phyloP scores from a whole-genome alignment of 2,329 filamentous ascomycete species.

The Raffaelea albimanens region DNA sequence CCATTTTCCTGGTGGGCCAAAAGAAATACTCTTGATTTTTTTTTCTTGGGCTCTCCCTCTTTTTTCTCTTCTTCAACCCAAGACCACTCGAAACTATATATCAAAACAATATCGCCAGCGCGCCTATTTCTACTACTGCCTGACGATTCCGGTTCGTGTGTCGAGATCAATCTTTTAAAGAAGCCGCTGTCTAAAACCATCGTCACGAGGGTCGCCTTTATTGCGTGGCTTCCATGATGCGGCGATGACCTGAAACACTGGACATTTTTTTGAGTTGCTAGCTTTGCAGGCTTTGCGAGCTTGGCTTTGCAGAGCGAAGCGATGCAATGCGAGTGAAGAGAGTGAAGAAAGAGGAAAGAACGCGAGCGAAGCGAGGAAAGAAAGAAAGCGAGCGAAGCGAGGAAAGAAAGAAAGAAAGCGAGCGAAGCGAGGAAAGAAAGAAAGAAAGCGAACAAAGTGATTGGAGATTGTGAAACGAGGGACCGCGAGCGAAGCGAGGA shows the following conservation, averaged over 20 bases:
- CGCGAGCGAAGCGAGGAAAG: too few species aligned
- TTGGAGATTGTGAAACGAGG: too few species aligned
- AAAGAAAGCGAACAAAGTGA: too few species aligned
- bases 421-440: too few species aligned
- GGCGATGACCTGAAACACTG: conserved; percentile 58
- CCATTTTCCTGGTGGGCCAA: not conserved
- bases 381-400: too few species aligned
- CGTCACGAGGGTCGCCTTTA: conserved; percentile 54
- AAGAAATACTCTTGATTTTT: not conserved
- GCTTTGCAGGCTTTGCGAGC: conserved; percentile 1
- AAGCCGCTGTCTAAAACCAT: conserved; percentile 58
- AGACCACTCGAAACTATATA: conserved; percentile 20
- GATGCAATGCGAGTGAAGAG: too few species aligned
- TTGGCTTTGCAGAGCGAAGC: too few species aligned
- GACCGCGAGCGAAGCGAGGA: too few species aligned
- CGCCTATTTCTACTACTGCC: conserved; percentile 23
- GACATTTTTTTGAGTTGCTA: conserved; percentile 30
- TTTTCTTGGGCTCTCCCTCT: conserved; percentile 9
- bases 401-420: too few species aligned
- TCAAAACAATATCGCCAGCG: conserved; percentile 26
- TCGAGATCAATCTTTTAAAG: conserved; percentile 39
- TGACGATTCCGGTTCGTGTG: conserved; percentile 45
- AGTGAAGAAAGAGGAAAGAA: too few species aligned
- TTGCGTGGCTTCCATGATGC: conserved; percentile 54
- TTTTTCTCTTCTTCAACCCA: conserved; percentile 15